Base-by-base conservation (phyloP, 192 early-diverging fungal species). In the Coemansia sp. region DNA sequence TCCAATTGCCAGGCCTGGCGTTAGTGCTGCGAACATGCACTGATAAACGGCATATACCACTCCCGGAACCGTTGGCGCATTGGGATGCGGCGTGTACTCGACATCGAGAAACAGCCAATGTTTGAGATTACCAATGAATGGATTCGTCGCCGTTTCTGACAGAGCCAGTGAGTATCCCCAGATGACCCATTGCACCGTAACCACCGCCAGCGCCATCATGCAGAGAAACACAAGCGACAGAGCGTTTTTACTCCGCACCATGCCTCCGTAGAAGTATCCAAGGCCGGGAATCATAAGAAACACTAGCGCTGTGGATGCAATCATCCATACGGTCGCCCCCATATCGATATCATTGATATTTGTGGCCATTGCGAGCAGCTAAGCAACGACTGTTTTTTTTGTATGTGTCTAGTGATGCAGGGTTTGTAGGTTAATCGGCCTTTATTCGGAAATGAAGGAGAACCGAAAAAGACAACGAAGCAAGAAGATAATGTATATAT, bases 1-100 rank as follows among this genome's bases (percentile, higher is more conserved):
- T 32, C 89, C 89, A 51, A 89, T 85, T 2, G 87, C 87, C 52
- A 90, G 78, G 9, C 85, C 89, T 16, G 88, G 87, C 9, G 89
- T 89, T 52, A 93, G 68, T 9, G 83, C 82, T 0, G 91, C 90
- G 77, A 92, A 93, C 90, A 93, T 92, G 59, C 88, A 78, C 74
- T 94, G 92, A 73, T 87, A 91, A 26, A 89, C 69, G 32, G 88
- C 82, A 68, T 86, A 90, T 16, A 86, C 84, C 7, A 81, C 65
- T 8, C 74, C 82, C 0, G 91, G 92, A 24, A 92, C 77, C 4
- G 75, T 86, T 7, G 84, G 85, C 7, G 84, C 82, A 24, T 78
- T 84, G 14, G 82, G 77, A 60, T 84, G 81, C 32, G 86, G 83
- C 14, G 79, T 76, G 54, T 69, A 65, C 30, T 78, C 71, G 59